Percentiles rank a stretch among this genome's conserved stretches.
phyloP scores from a whole-genome alignment of 2,329 filamentous ascomycete species.

The Botrytis fragariae region DNA sequence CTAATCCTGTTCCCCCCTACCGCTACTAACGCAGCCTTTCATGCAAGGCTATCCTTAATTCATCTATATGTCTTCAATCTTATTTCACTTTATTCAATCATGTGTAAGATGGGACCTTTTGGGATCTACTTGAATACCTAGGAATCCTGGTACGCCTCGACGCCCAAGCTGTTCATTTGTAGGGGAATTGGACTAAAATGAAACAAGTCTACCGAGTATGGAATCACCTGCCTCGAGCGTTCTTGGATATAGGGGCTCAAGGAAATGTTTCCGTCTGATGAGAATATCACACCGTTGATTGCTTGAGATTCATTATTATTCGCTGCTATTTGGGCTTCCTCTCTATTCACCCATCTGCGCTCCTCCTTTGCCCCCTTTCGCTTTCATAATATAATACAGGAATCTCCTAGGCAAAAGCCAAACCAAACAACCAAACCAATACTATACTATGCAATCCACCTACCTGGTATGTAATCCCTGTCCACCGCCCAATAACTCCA shows the following conservation, averaged over 20 bases:
- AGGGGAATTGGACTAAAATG: background rate
- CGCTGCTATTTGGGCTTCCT: background rate
- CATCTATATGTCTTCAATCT: background rate
- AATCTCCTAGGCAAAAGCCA: background rate
- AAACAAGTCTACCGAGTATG: background rate
- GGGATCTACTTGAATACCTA: background rate
- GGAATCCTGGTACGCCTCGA: background rate
- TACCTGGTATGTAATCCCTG: background rate
- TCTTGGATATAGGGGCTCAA: background rate
- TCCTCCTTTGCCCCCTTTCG: background rate
- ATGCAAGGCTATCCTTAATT: conserved; percentile 1
- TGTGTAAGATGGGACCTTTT: background rate
- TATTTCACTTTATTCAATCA: background rate
- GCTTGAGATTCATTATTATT: background rate
- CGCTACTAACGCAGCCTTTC: background rate
- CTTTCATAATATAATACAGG: background rate
- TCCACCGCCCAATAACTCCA: background rate
- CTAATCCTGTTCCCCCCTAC: background rate
- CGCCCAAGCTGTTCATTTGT: background rate
- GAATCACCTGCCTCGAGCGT: background rate
- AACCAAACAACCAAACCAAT: background rate
- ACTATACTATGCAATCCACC: background rate
- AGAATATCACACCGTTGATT: background rate
- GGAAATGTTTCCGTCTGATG: background rate
- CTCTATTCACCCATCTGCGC: too few relatives aligned